Evolutionary conservation across 257 asterid genomes (phyloP).

Genomic region (Fraxinus pennsylvanica): DNA sequence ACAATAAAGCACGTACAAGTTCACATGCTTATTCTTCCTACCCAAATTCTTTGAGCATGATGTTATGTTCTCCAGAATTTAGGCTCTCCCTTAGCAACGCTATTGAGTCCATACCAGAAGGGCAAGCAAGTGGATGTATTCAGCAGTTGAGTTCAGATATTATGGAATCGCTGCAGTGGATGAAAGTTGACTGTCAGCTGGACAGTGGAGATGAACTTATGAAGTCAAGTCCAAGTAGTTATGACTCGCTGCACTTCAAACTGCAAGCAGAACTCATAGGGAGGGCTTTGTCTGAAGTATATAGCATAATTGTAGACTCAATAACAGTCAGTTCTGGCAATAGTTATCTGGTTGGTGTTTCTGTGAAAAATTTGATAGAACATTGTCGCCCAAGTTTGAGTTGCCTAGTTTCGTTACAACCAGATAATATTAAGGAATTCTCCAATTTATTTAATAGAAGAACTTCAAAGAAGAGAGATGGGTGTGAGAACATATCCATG

Average conservation of each 20-base stretch:
- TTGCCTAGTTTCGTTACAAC: conserved; percentile 43
- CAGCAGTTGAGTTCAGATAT: conserved; percentile 57
- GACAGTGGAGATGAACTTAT: conserved; percentile 33
- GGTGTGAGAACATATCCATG: conserved; percentile 35
- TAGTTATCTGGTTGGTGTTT: conserved; percentile 60
- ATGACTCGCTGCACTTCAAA: conserved; percentile 32
- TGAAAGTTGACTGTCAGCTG: conserved; percentile 45
- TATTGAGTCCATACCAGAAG: conserved; percentile 81
- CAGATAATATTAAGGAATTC: conserved; percentile 40
- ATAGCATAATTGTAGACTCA: conserved; percentile 69
- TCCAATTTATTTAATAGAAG: conserved; percentile 47
- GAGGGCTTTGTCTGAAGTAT: conserved; percentile 66
- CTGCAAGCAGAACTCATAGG: conserved; percentile 69
- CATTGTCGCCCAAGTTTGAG: conserved; percentile 51
- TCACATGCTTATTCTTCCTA: conserved; percentile 34
- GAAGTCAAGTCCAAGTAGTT: conserved; percentile 29
- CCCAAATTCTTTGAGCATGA: conserved; percentile 55
- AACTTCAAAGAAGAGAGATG: conserved; percentile 33
- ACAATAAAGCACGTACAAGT: conserved; percentile 32
- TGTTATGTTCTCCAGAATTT: conserved; percentile 67
- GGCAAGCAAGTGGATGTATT: conserved; percentile 83
- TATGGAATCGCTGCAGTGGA: conserved; percentile 71
- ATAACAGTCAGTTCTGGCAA: conserved; percentile 75
- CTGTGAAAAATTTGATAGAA: conserved; percentile 62
- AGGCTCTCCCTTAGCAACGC: conserved; percentile 71